Conservation (phyloP, 768 basidiomycete species). For the Suillus occidentalis region DNA sequence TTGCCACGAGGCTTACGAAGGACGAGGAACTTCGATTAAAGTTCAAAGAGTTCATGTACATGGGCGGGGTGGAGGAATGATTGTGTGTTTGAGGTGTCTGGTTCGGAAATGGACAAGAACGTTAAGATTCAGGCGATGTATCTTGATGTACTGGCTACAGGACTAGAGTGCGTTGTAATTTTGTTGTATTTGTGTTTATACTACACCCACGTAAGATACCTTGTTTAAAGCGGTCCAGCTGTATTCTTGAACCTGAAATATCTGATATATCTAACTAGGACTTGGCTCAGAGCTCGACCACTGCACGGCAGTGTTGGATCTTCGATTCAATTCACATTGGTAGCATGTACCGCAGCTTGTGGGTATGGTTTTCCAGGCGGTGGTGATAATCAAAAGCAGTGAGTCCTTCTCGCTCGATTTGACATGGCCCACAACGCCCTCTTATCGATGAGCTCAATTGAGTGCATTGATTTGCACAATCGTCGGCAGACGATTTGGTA, state of each 20-base stretch:
- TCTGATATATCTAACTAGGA: neutral
- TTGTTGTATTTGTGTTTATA: neutral
- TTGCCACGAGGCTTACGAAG: conserved; percentile 62
- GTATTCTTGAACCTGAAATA: neutral
- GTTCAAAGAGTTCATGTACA: conserved; percentile 77
- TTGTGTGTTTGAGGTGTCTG: neutral
- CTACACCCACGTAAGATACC: neutral
- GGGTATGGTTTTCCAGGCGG: neutral
- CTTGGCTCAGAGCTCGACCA: neutral
- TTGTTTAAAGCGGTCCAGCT: neutral
- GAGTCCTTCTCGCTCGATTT: neutral
- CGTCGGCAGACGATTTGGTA: neutral
- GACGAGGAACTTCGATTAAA: conserved; percentile 53
- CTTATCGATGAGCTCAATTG: neutral
- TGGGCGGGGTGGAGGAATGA: conserved; percentile 40
- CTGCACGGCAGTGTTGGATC: neutral
- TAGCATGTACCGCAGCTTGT: neutral
- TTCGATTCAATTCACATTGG: neutral
- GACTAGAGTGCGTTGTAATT: neutral
- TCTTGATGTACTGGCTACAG: neutral
- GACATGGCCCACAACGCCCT: neutral
- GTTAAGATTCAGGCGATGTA: neutral
- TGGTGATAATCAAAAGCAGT: neutral
- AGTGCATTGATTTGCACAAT: neutral
- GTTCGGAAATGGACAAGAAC: neutral